Evolutionary conservation across 2,329 filamentous ascomycete genomes (phyloP), one percentile per base, ranked within the genome.

Genomic region (Pyrenophora seminiperda): DNA sequence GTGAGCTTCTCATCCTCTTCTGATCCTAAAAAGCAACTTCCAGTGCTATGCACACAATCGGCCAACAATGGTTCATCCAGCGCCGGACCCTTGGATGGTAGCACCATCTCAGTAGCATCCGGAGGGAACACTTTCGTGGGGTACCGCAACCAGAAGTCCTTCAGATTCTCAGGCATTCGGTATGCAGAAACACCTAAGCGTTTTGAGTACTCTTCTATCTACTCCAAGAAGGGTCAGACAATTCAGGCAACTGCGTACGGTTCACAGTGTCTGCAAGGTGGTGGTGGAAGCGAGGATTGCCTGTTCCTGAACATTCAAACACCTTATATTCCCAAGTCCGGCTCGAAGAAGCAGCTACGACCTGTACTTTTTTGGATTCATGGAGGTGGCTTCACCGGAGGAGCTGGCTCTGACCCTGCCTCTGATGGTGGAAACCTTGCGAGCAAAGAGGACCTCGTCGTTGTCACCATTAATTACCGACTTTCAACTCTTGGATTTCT

Each of bases 381-480:
- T 41, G 83, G 83, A 3, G 83, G 83, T 18, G 83, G 79, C 5
- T 84, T 84, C 53, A 79, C 76, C 0, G 72, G 76, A 6, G 82
- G 83, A 1, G 73, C 62, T 45, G 75, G 63, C 5, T 67, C 58
- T 22, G 65, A 69, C 31, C 29, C 58, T 4, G 39, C 63, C n/a
- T 66, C 62, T 1, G 83, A 86, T 53, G 80, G 81, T 15, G 80
- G 79, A 2, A 82, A 83, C 54, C 70, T 85, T 3, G 83, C 80
- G 0, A 83, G 81, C 2, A 76, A 82, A 40, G 82, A 82, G 17
- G 83, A 85, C 53, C 76, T 85, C 14, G 80, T 86, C 0, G 76
- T 83, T 3, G 83, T 86, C 4, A 70, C 71, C 6, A 81, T 85
- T 71, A 85, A 86, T 70, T 86, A 86, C 65, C 80, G 84, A 7